Evolutionary conservation across 768 basidiomycete genomes (phyloP).

Genomic region (Rhodosporidiobolus sp.): DNA sequence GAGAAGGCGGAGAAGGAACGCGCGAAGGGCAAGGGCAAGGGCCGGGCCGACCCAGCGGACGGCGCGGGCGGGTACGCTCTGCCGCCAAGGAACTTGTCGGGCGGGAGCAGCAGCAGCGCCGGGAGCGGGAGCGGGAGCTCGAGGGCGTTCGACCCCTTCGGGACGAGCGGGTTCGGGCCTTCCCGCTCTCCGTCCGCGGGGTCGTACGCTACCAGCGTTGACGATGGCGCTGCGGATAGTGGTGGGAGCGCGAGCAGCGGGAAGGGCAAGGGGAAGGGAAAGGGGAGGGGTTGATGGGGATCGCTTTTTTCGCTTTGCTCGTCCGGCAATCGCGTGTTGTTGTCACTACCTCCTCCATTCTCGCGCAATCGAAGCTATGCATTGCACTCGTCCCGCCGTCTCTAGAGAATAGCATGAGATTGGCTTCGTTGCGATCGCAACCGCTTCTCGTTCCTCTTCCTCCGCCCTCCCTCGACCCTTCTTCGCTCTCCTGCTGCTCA

Average conservation of each 20-base stretch:
- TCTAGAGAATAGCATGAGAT: no score
- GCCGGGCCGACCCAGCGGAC: not conserved
- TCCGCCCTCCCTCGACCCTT: no score
- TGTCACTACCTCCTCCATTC: no score
- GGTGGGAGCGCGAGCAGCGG: not conserved
- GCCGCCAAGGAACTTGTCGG: not conserved
- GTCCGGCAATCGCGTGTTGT: no score
- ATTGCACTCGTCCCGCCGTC: no score
- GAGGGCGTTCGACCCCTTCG: not conserved
- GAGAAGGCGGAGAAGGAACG: not conserved
- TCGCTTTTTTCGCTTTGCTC: no score
- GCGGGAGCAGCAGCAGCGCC: not conserved
- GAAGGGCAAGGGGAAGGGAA: constrained; percentile 1
- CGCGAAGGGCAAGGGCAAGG: not conserved
- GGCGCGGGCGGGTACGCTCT: not conserved
- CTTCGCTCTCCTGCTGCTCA: no score
- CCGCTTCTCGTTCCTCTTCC: no score
- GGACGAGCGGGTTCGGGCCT: no score
- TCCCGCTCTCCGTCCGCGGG: no score
- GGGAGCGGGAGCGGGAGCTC: not conserved
- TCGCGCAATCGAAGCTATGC: no score
- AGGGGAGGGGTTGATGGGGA: not conserved
- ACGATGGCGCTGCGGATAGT: not conserved
- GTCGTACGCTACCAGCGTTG: not conserved
- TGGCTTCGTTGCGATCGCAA: no score